Evolutionary conservation across 352 stramenopile species (phyloP).

Genomic region (Phytopythium montanum): DNA sequence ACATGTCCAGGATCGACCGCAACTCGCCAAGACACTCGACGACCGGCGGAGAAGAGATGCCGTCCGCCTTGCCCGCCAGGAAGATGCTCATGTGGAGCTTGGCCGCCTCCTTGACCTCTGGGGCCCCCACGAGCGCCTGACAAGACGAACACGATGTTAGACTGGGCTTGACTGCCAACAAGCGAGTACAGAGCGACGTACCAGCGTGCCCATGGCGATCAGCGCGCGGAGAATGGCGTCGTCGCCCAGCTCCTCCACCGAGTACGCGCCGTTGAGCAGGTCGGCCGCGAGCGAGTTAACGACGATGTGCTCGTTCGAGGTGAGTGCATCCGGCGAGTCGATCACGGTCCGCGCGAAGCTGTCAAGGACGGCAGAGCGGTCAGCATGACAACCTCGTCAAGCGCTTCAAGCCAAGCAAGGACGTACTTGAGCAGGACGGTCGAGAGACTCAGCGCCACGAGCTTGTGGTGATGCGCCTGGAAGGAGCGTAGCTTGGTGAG

Average conservation of each 20-base stretch:
- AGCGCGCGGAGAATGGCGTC: slow-evolving; percentile 69
- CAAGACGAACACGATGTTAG: not conserved
- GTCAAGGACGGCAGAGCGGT: slow-evolving; percentile 7
- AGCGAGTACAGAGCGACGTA: slow-evolving; percentile 23
- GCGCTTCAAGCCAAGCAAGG: not conserved
- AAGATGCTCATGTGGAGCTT: slow-evolving; percentile 52
- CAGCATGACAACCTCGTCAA: not conserved
- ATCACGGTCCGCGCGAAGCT: slow-evolving; percentile 45
- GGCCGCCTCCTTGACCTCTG: slow-evolving; percentile 43
- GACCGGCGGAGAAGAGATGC: slow-evolving; percentile 35
- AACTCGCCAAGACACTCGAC: slow-evolving; percentile 61
- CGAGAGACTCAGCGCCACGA: slow-evolving; percentile 58
- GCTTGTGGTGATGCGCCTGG: slow-evolving; percentile 52
- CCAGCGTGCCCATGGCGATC: slow-evolving; percentile 62
- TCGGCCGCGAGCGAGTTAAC: slow-evolving; percentile 47
- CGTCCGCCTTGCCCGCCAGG: slow-evolving; percentile 36
- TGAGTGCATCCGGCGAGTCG: slow-evolving; percentile 26
- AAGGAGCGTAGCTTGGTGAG: slow-evolving; percentile 43
- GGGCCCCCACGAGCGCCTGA: slow-evolving; percentile 35
- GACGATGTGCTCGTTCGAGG: slow-evolving; percentile 42
- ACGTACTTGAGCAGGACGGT: slow-evolving; percentile 76
- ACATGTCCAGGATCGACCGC: slow-evolving; percentile 23
- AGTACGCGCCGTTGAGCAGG: slow-evolving; percentile 43
- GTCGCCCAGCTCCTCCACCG: slow-evolving; percentile 67
- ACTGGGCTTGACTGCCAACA: too few relatives aligned